These are phyloP conservation scores for Fusarium beomiforme DNA, from an alignment of 2,329 filamentous ascomycete genomes.

Conservation along the genomic window DNA sequence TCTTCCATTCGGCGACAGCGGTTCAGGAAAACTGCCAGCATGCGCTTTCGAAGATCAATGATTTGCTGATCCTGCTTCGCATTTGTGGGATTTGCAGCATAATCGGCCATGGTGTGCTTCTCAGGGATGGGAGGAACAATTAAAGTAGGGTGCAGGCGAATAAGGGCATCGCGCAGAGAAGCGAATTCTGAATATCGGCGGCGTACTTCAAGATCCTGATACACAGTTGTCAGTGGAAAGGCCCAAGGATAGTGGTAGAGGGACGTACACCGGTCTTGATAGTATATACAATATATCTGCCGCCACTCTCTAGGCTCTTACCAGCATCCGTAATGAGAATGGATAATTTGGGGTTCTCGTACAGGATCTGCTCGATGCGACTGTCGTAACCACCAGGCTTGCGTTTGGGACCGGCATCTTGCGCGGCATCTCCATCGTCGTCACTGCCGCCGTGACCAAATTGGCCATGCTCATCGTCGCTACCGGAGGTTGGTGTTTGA, in stretches of 20 bases:
- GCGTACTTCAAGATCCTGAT: constrained; percentile 91
- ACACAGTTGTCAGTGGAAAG: not conserved
- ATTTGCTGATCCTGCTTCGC: constrained; percentile 98
- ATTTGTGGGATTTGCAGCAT: constrained; percentile 96
- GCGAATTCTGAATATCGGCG: constrained; percentile 97
- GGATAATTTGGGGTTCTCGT: constrained; percentile 89
- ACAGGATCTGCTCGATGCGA: constrained; percentile 95
- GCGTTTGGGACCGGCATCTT: constrained; percentile 62
- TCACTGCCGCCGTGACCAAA: constrained; percentile 54
- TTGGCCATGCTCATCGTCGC: constrained; percentile 64
- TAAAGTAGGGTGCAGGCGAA: constrained; percentile 91
- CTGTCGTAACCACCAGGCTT: constrained; percentile 93
- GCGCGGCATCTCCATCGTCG: constrained; percentile 56
- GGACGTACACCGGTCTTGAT: constrained; percentile 86
- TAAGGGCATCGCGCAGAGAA: constrained; percentile 87
- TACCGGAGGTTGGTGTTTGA: constrained; percentile 76
- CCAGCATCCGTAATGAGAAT: constrained; percentile 95
- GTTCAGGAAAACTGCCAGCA: constrained; percentile 95
- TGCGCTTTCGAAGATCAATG: constrained; percentile 95
- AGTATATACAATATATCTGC: constrained; percentile 95
- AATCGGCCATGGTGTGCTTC: constrained; percentile 99
- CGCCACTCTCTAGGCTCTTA: constrained; percentile 92
- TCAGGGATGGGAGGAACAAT: constrained; percentile 97
- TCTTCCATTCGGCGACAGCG: constrained; percentile 93
- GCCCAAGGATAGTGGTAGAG: not conserved